phyloP scores from a whole-genome alignment of 805 yeast species.

The Kazachstania taianensis region DNA sequence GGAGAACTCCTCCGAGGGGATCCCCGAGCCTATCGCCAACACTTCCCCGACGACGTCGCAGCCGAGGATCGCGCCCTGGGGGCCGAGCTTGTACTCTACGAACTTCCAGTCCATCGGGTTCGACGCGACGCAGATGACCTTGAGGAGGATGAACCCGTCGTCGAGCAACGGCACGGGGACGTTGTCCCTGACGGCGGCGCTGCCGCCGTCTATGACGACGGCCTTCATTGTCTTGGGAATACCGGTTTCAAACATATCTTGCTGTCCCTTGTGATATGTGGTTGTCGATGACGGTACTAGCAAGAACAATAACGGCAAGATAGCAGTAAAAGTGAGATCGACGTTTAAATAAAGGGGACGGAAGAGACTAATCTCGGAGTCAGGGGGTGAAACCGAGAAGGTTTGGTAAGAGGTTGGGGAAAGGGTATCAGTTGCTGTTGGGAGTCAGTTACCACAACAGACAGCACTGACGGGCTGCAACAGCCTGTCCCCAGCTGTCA shows the following conservation, averaged over 20 bases:
- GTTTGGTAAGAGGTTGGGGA: no score
- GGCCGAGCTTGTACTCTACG: constrained; percentile 32
- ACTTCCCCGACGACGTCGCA: constrained; percentile 53
- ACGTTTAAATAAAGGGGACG: no score
- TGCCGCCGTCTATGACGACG: constrained; percentile 31
- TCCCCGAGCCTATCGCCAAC: constrained; percentile 37
- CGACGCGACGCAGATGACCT: constrained; percentile 44
- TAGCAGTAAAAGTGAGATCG: no score
- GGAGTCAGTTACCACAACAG: no score
- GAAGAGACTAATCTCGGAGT: neutral
- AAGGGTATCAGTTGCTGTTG: no score
- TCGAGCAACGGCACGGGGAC: constrained; percentile 31
- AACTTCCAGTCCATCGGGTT: constrained; percentile 72
- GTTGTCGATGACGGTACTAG: no score
- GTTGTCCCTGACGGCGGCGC: constrained; percentile 21
- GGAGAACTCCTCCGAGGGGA: constrained; percentile 21
- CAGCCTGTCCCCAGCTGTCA: no score
- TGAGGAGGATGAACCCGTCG: constrained; percentile 34
- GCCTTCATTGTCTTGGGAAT: constrained; percentile 33
- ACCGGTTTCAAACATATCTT: constrained; percentile 7
- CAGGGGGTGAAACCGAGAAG: no score
- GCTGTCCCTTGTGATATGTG: no score
- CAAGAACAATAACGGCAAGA: no score
- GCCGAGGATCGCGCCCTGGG: constrained; percentile 43
- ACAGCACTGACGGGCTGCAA: no score